Evolutionary conservation across 2,329 filamentous ascomycete genomes (phyloP), one percentile per base, ranked within the genome.

Genomic region (Trichoderma simmonsii): DNA sequence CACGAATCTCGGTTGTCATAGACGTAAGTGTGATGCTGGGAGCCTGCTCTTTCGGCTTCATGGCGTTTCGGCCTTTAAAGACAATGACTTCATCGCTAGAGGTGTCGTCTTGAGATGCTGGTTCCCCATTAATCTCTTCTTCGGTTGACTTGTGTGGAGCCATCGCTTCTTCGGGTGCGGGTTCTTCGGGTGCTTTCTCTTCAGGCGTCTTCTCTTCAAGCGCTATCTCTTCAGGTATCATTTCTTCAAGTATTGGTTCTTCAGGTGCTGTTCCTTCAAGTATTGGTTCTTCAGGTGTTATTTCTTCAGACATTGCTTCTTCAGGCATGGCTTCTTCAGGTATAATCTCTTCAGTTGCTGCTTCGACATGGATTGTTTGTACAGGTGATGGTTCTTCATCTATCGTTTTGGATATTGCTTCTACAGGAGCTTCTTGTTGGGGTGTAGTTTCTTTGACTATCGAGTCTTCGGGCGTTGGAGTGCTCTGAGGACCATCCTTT

Each of bases 21-120:
- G 30, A 63, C n/a, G 54, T 83, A 80, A 11, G 78, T 70, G 72
- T 74, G 36, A 79, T 77, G 28, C 66, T 8, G 57, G 36, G 26
- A 51, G 48, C 14, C 51, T 43, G 32, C n/a, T 30, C 6, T 51
- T 76, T 77, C 12, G 72, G 26, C 69, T 73, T 79, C 76, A 75
- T 71, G 77, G 78, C 71, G 70, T 82, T 81, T 69, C 90, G 85
- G 51, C 90, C 90, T 72, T 84, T 86, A 78, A 93, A 93, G 0
- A 93, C 77, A 61, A 94, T 89, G 6, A 93, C 83, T 74, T 97
- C 81, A 12, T 81, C 92, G 76, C 91, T 92, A 0, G 91, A 93
- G 61, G 73, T 78, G 43, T 74, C 78, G 11, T 77, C 76, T 26
- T 75, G 30, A 15, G 15, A 18, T 21, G 5, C 34, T 30, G 8